Evolutionary conservation across 495 filamentous ascomycete species (phyloP), one percentile per base, ranked within the genome.

Genomic region (Podospora didyma): DNA sequence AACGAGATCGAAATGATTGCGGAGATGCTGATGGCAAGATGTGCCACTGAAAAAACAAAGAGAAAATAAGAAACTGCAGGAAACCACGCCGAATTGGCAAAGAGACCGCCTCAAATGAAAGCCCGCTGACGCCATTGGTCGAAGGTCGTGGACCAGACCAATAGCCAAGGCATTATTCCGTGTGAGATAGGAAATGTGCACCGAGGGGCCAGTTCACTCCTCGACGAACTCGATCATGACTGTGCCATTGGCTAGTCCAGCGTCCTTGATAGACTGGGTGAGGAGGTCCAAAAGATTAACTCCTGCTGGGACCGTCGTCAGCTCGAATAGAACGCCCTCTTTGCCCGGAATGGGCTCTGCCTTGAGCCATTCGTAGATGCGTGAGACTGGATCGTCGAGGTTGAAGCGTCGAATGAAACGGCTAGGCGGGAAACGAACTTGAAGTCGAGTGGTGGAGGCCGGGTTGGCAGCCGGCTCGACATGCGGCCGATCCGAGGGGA

Each of bases 321-420:
- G 80, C 62, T 96, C 94, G 72, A 98, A 97, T 46, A 82, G 64
- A 19, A 87, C 73, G 0, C 88, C 89, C 34, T 82, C 82, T 69
- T 92, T 92, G 49, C 87, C 92, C 51, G 87, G 84, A 51, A 86
- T 64, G 14, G 86, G 82, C 24, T 89, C 85, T 4, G 92, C 88
- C 73, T 97, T 97, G 41, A 98, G 82, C 90, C 93, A 98, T 74
- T 98, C 94, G 66, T 93, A 98, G 34, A 98, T 83, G 12, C 90
- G 81, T 46, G 82, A 74, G 6, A 98, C 91, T 0, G 81, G 80
- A 46, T 98, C 94, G n/a, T 82, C 69, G n/a, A 91, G 67, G 7
- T 77, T 68, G 72, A 98, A 98, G 14, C 88, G 80, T 17, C 92
- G 86, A 37, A 98, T 90, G 17, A 92, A 78, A 22, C 91, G 82